A percentile compares a stretch with the other conserved stretches of the same genome.
These are phyloP conservation scores for Millerozyma miso DNA, from an alignment of 805 yeast species.

Conservation along the genomic window DNA sequence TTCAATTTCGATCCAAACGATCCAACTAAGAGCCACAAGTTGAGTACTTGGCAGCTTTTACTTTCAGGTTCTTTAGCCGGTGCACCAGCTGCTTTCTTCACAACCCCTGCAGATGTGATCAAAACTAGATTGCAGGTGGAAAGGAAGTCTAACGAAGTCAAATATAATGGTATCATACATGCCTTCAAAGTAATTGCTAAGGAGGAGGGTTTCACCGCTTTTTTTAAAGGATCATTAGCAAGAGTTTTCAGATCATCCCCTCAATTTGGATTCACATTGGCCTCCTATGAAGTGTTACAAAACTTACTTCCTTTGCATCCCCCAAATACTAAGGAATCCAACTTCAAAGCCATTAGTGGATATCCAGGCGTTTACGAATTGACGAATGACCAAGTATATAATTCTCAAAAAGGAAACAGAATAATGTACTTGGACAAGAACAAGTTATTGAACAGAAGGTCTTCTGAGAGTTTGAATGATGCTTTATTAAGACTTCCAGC, in stretches of 20 bases:
- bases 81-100: conserved; percentile 94
- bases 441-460: conserved; percentile 32
- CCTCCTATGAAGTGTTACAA: conserved; percentile 93
- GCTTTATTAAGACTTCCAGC: conserved; percentile 41
- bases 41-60: conserved; percentile 80
- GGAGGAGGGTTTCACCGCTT: conserved; percentile 83
- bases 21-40: conserved; percentile 51
- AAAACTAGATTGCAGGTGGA: conserved; percentile 92
- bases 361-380: conserved; percentile 44
- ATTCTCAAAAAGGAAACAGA: conserved; percentile 30
- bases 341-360: conserved; percentile 40
- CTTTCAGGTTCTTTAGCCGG: conserved; percentile 93
- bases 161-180: conserved; percentile 71
- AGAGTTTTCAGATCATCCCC: conserved; percentile 94
- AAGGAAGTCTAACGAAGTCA: conserved; percentile 69
- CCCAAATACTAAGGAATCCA: conserved; percentile 39
- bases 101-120: conserved; percentile 96
- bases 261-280: conserved; percentile 95
- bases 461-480: conserved; percentile 24
- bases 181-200: conserved; percentile 68
- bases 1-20: conserved; percentile 78
- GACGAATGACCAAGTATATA: conserved; percentile 43
- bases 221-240: conserved; percentile 95
- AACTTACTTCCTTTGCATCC: conserved; percentile 67
- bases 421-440: conserved; percentile 33